Conservation (phyloP, 257 asterid species). For the Leonotis leonurus region DNA sequence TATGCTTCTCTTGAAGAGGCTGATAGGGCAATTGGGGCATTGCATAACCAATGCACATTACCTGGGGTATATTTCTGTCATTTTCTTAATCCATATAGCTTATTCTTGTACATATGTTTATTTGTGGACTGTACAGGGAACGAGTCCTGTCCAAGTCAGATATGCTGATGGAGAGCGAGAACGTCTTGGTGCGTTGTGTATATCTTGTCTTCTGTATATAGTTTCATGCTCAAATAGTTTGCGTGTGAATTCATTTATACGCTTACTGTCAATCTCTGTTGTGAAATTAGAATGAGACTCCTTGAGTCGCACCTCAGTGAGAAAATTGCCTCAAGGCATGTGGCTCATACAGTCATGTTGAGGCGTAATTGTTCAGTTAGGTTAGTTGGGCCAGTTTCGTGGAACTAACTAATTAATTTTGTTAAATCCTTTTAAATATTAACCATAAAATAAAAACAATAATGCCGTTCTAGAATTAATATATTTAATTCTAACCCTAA, state of each 20-base stretch:
- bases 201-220: not conserved
- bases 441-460: too few species aligned
- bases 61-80: constrained; percentile 71
- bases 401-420: too few species aligned
- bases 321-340: too few species aligned
- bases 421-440: too few species aligned
- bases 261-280: too few species aligned
- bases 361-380: too few species aligned
- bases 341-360: too few species aligned
- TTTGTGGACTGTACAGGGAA: constrained; percentile 48
- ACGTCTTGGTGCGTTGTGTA: constrained; percentile 66
- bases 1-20: constrained; percentile 88
- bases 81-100: constrained; percentile 1
- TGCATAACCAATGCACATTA: constrained; percentile 74
- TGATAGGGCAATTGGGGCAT: constrained; percentile 81
- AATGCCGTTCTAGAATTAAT: too few species aligned
- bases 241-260: not conserved
- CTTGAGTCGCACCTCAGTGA: too few species aligned
- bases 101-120: constrained; percentile 9
- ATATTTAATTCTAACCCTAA: too few species aligned
- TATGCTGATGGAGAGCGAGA: constrained; percentile 99
- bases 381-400: too few species aligned
- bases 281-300: too few species aligned
- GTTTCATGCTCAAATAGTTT: constrained; percentile 13
- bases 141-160: constrained; percentile 94